Evolutionary conservation across 495 filamentous ascomycete genomes (phyloP), one percentile per base, ranked within the genome.

Genomic region (Trichocladium uniseriatum): DNA sequence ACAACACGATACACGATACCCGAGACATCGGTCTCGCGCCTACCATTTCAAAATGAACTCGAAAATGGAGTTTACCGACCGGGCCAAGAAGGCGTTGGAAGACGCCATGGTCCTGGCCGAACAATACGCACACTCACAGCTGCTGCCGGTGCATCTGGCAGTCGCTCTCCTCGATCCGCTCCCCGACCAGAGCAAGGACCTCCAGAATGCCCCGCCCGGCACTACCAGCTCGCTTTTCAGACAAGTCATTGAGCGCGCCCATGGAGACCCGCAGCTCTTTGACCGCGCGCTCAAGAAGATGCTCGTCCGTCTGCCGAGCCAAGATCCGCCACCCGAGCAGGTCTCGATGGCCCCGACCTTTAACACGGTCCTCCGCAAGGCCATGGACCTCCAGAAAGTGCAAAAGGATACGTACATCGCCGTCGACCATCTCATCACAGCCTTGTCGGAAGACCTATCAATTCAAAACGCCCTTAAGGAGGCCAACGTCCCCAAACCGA

Each of bases 351-450:
- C 89, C 5, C 89, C 90, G 3, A 72, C 78, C 11, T 87, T 97
- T 65, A 74, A 79, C 34, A 94, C 84, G 51, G 77, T 95, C 44
- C 73, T 98, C 24, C 77, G 89, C 38, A 74, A 81, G 46, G 89
- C 92, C 6, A 81, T 83, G 59, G 89, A 96, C n/a, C 67, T 98
- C 20, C 88, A 90, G 46, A 95, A 92, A 68, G 90, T 89, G 2
- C 92, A 97, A 54, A 95, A 95, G 59, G 92, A 98, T 62, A 87
- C 83, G 54, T 98, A 79, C 63, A 85, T 97, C 44, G 91, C 91
- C 5, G 81, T 96, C 27, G 91, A 96, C 62, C 92, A 98, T 62
- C 75, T 98, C 24, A 96, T 98, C 50, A 79, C 81, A 54, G 79
- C 87, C 2, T 67, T 94, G 20, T 78, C 78, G 0, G 90, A 96